Conservation (phyloP, 2,329 filamentous ascomycete genomes). For the Setomelanomma holmii region DNA sequence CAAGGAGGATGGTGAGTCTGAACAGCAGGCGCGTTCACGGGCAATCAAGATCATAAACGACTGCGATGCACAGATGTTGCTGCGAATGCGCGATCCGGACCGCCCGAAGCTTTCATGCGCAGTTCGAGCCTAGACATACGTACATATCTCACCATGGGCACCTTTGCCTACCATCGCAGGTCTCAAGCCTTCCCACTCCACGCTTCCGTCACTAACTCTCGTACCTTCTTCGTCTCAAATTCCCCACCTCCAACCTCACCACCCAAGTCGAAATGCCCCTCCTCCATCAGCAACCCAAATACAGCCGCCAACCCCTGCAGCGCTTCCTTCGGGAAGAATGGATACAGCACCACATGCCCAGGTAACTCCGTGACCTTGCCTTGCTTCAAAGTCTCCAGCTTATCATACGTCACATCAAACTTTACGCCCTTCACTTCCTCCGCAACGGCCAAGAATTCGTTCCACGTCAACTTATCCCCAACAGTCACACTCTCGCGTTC, state of each 20-base stretch:
- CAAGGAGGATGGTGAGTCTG: background rate
- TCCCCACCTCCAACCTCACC: background rate
- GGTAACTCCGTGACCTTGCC: slow-evolving; percentile 23
- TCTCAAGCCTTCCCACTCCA: background rate
- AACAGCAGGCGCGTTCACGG: background rate
- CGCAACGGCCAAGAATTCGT: slow-evolving; percentile 53
- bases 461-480: slow-evolving; percentile 56
- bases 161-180: too few relatives aligned
- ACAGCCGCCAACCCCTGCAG: background rate
- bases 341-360: slow-evolving; percentile 4
- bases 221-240: background rate
- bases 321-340: slow-evolving; percentile 13
- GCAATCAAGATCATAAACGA: background rate
- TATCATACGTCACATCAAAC: slow-evolving; percentile 19
- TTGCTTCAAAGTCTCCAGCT: slow-evolving; percentile 13
- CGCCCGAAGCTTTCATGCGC: background rate
- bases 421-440: slow-evolving; percentile 49
- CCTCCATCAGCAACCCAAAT: background rate
- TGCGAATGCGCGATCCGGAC: slow-evolving; percentile 4
- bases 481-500: slow-evolving; percentile 42
- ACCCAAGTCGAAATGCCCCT: background rate
- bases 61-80: slow-evolving; percentile 3
- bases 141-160: too few relatives aligned
- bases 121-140: background rate
- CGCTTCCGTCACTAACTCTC: background rate